Evolutionary conservation across 1,139 yeast species (phyloP).

Genomic region (Taphrina confusa): DNA sequence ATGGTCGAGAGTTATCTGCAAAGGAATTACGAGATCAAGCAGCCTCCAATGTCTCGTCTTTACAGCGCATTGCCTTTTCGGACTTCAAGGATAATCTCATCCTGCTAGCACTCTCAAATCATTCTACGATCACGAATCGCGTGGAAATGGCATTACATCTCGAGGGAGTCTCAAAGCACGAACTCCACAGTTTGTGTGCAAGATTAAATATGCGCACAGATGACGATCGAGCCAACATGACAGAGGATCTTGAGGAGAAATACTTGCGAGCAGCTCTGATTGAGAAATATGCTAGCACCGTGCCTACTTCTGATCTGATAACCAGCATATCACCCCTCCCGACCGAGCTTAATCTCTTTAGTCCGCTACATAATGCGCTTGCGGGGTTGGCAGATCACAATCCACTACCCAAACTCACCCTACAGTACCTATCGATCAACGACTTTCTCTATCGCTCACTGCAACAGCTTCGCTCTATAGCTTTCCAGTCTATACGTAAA

Average conservation of each 20-base stretch:
- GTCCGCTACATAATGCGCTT: background rate
- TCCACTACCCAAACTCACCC: conserved; percentile 42
- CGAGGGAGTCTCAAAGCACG: conserved; percentile 40
- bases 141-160: conserved; percentile 44
- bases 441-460: conserved; percentile 48
- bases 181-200: conserved; percentile 38
- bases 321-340: background rate
- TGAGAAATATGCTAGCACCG: conserved; percentile 36
- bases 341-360: background rate
- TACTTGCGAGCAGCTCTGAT: conserved; percentile 40
- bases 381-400: conserved; percentile 9
- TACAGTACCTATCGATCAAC: conserved; percentile 47
- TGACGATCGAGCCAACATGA: background rate
- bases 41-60: conserved; percentile 39
- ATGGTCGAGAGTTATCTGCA: conserved; percentile 46
- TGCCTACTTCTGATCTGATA: conserved; percentile 29
- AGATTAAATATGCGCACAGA: background rate
- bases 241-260: conserved; percentile 38
- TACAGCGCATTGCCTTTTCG: conserved; percentile 43
- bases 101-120: conserved; percentile 45
- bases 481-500: conserved; percentile 41
- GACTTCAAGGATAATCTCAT: conserved; percentile 42
- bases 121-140: conserved; percentile 43
- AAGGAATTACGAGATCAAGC: conserved; percentile 40
- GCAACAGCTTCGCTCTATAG: conserved; percentile 41